Evolutionary conservation across 106 monocot genomes (phyloP).

Genomic region (Apostasia ramifera): DNA sequence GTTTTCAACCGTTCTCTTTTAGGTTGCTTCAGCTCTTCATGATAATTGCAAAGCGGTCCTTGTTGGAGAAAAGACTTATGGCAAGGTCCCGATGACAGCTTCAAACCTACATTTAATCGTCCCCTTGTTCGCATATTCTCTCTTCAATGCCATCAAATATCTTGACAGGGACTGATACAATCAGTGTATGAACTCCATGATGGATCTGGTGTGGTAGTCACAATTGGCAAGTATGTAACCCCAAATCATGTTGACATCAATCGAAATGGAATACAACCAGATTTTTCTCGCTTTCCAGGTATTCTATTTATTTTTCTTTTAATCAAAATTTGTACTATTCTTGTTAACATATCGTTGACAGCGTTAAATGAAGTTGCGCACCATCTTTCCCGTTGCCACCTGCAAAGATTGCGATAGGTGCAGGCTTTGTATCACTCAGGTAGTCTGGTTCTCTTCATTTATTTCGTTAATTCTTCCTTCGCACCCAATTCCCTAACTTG

Average conservation of each 20-base stretch:
- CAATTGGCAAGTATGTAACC: constrained; percentile 91
- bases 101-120: neutral
- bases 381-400: constrained; percentile 52
- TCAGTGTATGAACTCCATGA: constrained; percentile 95
- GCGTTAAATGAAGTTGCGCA: constrained; percentile 48
- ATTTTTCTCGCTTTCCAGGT: constrained; percentile 76
- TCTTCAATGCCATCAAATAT: neutral
- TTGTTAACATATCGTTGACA: constrained; percentile 15
- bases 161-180: constrained; percentile 83
- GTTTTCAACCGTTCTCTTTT: neutral
- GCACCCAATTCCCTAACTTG: too few species aligned
- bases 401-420: constrained; percentile 21
- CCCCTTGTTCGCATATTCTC: neutral
- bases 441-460: too few species aligned
- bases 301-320: neutral
- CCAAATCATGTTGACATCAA: constrained; percentile 77
- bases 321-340: neutral
- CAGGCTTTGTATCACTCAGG: neutral
- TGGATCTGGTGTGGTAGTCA: constrained; percentile 94
- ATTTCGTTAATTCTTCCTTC: too few species aligned
- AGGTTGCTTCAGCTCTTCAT: constrained; percentile 96
- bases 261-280: constrained; percentile 88
- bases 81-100: constrained; percentile 46
- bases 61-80: constrained; percentile 82
- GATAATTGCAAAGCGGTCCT: constrained; percentile 94